Base-by-base conservation (phyloP, 306 rosid species). In the Vigna radiata region DNA sequence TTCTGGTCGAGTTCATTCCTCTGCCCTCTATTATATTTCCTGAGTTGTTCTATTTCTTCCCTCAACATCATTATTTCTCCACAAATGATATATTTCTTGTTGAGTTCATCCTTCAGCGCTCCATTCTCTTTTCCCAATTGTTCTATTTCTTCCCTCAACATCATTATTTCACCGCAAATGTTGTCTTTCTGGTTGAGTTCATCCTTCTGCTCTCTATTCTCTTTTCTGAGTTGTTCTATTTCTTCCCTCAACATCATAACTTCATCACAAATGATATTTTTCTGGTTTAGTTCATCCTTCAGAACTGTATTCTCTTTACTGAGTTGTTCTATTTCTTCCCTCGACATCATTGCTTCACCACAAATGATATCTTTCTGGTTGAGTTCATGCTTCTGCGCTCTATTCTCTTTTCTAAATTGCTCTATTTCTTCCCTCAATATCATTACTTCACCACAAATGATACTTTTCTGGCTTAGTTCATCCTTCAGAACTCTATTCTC, bases 101-200 rank as follows among this genome's bases (percentile, higher is more conserved):
- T 13, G 39, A 59, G 9, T 60, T 60, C 41, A 27, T 29, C 66
- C 54, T 81, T 80, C 16, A 69, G 90, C n/a, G 50, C 59, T 68
- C 44, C 68, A 29, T 79, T 88, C 78, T 87, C 93, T 46, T 82
- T 79, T 58, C 73, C 70, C 7, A 85, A 84, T 52, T 81, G 77
- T 82, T 67, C 78, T n/a, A 88, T 39, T 52, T 44, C 49, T 44
- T 44, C 49, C 15, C 15, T 43, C 14, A 11, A 43, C 14, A 43
- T 11, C 48, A 75, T 79, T 41, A 69, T 72, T 70, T 90, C 90
- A 39, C 67, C 41, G 7, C 10, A 59, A 59, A 25, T 13, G 9
- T 2, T 56, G 13, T n/a, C 92, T 81, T 91, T 93, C 89, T 74
- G 87, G 84, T 63, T 44, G 4, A 93, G 76, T 43, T 77, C 72